Percentiles rank a stretch among this genome's conserved stretches.
Conservation (phyloP, 2,329 filamentous ascomycete species). For the Calonectria pseudoreteaudii region DNA sequence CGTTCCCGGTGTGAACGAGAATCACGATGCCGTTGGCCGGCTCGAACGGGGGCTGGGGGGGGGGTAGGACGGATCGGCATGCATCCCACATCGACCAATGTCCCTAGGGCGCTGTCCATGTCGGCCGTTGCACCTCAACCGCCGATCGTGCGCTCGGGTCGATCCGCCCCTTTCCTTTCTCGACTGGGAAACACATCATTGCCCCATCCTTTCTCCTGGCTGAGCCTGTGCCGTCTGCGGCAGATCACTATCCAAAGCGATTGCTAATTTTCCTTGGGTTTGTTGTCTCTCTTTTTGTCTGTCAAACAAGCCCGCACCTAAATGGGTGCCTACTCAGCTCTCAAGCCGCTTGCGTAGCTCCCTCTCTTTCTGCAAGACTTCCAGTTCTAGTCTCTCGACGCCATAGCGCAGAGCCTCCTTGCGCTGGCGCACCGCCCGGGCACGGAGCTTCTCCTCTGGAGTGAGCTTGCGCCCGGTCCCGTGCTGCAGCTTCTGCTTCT, state of each 20-base stretch:
- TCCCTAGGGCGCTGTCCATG: slow-evolving; percentile 11
- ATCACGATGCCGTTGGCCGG: background rate
- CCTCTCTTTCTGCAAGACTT: slow-evolving; percentile 81
- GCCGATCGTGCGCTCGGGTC: slow-evolving; percentile 32
- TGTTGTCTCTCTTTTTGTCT: slow-evolving; percentile 4
- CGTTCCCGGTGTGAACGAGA: background rate
- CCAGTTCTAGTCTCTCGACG: slow-evolving; percentile 85
- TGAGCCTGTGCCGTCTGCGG: background rate
- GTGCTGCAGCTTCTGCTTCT: slow-evolving; percentile 33
- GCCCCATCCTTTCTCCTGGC: background rate
- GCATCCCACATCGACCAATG: slow-evolving; percentile 1
- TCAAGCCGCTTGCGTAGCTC: slow-evolving; percentile 67
- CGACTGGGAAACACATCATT: slow-evolving; percentile 10
- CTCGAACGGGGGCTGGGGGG: background rate
- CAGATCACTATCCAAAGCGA: slow-evolving; percentile 2
- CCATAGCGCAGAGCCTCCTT: slow-evolving; percentile 89
- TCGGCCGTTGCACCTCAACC: slow-evolving; percentile 21
- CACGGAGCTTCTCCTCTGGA: slow-evolving; percentile 62
- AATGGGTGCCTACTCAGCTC: slow-evolving; percentile 33
- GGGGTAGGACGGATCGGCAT: slow-evolving; percentile 24
- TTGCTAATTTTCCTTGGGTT: background rate
- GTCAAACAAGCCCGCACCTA: background rate
- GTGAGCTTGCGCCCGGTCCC: slow-evolving; percentile 58
- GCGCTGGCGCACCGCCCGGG: slow-evolving; percentile 77
- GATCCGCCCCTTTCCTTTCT: slow-evolving; percentile 23